Percentiles rank a stretch among this genome's conserved stretches.
phyloP scores from a whole-genome alignment of 2,329 filamentous ascomycete genomes.

The Trichoderma afroharzianum region DNA sequence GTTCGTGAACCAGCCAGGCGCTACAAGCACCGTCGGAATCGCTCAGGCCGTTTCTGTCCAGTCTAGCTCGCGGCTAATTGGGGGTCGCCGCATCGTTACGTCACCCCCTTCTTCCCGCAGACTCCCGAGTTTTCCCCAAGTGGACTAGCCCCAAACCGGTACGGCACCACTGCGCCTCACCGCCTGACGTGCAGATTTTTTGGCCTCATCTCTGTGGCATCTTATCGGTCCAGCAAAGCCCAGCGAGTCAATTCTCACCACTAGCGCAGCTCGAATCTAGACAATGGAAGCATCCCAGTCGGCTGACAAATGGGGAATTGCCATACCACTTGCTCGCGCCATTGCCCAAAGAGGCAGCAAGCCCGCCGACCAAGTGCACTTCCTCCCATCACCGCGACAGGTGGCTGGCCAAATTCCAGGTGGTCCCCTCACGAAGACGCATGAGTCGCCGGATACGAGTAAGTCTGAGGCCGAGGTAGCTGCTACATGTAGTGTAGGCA shows the following conservation, averaged over 20 bases:
- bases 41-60: neutral
- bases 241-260: conserved; percentile 15
- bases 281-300: conserved; percentile 4
- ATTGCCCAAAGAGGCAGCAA: conserved; percentile 23
- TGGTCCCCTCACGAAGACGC: neutral
- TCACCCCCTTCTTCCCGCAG: neutral
- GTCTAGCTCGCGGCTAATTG: conserved; percentile 5
- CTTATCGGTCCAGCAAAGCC: conserved; percentile 5
- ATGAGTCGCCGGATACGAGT: conserved; percentile 15
- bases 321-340: neutral
- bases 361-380: conserved; percentile 17
- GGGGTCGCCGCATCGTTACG: conserved; percentile 11
- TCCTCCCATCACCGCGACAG: neutral
- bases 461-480: neutral
- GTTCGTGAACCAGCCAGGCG: neutral
- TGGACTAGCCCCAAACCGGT: neutral
- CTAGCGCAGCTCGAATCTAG: conserved; percentile 11
- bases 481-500: neutral
- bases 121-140: conserved; percentile 16
- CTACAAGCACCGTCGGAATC: neutral
- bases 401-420: conserved; percentile 2
- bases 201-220: conserved; percentile 10
- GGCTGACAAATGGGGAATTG: conserved; percentile 18
- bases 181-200: conserved; percentile 21
- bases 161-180: conserved; percentile 17